Percentiles rank a stretch among this genome's conserved stretches.
phyloP scores from a whole-genome alignment of 2,329 filamentous ascomycete genomes.

The Epichloe gansuensis region DNA sequence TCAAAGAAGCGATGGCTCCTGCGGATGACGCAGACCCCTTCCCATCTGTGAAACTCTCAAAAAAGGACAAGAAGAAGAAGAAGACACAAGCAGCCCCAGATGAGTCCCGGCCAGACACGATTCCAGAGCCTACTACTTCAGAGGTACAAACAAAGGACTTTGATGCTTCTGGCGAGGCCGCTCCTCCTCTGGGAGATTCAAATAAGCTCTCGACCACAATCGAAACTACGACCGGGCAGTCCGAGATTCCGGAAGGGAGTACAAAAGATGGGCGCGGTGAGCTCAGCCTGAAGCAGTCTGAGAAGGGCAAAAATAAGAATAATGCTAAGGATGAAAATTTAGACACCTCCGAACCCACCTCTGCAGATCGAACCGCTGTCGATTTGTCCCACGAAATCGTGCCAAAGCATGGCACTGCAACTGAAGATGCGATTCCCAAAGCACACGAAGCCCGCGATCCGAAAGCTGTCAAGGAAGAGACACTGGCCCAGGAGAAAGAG shows the following conservation, averaged over 20 bases:
- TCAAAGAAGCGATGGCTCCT: neutral
- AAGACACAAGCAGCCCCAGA: constrained; percentile 17
- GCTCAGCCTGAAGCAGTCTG: constrained; percentile 16
- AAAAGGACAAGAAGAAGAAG: constrained; percentile 23
- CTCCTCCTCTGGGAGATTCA: neutral
- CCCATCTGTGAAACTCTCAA: constrained; percentile 16
- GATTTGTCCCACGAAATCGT: neutral
- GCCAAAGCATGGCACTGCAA: neutral
- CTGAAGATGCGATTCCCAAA: neutral
- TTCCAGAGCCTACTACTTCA: neutral
- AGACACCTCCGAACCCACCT: constrained; percentile 16
- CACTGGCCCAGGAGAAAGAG: neutral
- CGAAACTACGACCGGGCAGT: neutral
- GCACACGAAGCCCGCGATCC: neutral
- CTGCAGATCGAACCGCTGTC: constrained; percentile 2
- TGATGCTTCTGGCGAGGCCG: neutral
- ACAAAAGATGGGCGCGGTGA: constrained; percentile 19
- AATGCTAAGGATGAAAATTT: constrained; percentile 19
- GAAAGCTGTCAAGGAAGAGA: constrained; percentile 1
- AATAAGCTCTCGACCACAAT: constrained; percentile 10
- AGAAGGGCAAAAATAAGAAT: constrained; percentile 23
- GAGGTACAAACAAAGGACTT: neutral
- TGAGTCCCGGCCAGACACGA: constrained; percentile 4
- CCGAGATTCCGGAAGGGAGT: constrained; percentile 11
- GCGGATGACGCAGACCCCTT: constrained; percentile 5